Evolutionary conservation across 495 filamentous ascomycete species (phyloP), one percentile per base, ranked within the genome.

Genomic region (Tuber brumale): DNA sequence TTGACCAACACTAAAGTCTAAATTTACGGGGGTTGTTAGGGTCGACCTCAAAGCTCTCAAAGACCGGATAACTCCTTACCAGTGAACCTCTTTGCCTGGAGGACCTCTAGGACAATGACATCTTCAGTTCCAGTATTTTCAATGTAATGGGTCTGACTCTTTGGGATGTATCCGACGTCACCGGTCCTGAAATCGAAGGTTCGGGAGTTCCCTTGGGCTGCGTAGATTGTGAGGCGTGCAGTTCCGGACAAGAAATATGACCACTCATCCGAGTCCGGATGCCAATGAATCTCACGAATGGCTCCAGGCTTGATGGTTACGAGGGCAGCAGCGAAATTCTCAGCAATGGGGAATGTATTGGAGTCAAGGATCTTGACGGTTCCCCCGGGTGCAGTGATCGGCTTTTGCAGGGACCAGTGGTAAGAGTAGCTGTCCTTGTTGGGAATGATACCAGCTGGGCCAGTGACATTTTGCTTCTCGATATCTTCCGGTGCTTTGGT

Each of bases 261-360:
- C 91, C 91, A 94, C 79, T 94, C 92, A 83, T 93, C 92, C 37
- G 88, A 89, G 14, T 86, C 87, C 0, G 91, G 90, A 77, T 93
- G 92, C 92, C 92, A 94, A 84, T 94, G 92, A 66, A 94, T 88
- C 82, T 94, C 92, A 4, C 92, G 88, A 88, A 94, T 88, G 0
- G 89, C 91, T 61, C 91, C 91, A 0, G 92, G 91, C 61, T 89
- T 85, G 27, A 94, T 87, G 1, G 88, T 90, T 0, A 92, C 89
- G 0, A 91, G 80, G 0, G 90, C 91, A 0, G 89, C 88, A 1
- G 89, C 88, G 84, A 92, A 90, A 78, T 86, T 88, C 42, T 73
- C 76, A 4, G 88, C 87, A 16, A 91, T 84, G 6, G 91, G 91
- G 85, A 92, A 92, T 9, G 86, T 89, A 0, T 83, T 76, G 0